Conservation (phyloP, 2,329 filamentous ascomycete genomes). For the Aspergillus pseudonomiae region DNA sequence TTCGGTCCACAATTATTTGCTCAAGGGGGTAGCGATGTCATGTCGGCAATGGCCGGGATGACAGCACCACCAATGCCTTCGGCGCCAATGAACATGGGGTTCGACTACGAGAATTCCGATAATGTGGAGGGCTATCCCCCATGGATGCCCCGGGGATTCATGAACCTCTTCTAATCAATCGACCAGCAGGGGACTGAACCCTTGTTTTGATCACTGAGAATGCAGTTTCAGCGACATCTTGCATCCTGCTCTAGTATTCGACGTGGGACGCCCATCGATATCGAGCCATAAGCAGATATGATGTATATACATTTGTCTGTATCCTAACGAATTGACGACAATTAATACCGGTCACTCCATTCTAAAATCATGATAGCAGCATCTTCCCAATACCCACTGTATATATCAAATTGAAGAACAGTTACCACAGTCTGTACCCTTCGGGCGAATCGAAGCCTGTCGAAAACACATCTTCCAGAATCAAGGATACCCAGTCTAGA, state of each 20-base stretch:
- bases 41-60: not conserved
- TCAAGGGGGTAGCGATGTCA: not conserved
- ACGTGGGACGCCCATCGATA: not conserved
- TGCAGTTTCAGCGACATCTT: not conserved
- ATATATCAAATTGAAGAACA: not conserved
- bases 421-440: no score
- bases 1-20: slow-evolving; percentile 17
- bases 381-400: not conserved
- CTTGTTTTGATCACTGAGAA: not conserved
- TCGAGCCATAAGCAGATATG: not conserved
- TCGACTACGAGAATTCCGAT: not conserved
- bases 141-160: slow-evolving; percentile 7
- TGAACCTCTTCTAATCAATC: not conserved
- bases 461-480: no score
- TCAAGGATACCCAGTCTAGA: no score
- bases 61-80: not conserved
- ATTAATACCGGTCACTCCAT: not conserved
- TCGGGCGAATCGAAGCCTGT: no score
- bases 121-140: not conserved
- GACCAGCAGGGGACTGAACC: not conserved
- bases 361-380: not conserved
- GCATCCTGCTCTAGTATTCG: not conserved
- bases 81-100: slow-evolving; percentile 9
- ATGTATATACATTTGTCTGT: not conserved
- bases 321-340: not conserved